phyloP scores from a whole-genome alignment of 2,329 filamentous ascomycete genomes.

The Zarea fungicola region DNA sequence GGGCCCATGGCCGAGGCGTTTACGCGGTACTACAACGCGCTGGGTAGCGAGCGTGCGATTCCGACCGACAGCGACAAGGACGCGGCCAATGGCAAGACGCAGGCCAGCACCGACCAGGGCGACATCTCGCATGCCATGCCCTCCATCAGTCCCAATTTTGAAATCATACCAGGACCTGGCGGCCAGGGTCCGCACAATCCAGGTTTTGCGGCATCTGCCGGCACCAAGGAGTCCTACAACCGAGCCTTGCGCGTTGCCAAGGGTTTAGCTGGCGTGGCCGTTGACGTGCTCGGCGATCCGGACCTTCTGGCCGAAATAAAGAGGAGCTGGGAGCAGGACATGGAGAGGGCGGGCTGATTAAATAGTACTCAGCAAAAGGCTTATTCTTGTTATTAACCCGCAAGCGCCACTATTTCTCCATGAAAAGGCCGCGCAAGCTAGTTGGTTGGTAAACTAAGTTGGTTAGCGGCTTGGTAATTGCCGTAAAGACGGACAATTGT shows the following conservation, averaged over 20 bases:
- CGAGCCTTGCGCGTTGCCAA: slow-evolving; percentile 43
- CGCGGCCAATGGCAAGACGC: slow-evolving; percentile 35
- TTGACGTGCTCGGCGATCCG: slow-evolving; percentile 40
- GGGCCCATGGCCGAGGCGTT: slow-evolving; percentile 41
- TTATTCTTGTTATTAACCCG: too few relatives aligned
- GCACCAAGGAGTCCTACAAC: slow-evolving; percentile 42
- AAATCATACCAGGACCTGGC: slow-evolving; percentile 30
- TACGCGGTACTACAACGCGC: slow-evolving; percentile 38
- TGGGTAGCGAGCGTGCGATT: slow-evolving; percentile 23
- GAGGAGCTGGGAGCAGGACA: slow-evolving; percentile 14
- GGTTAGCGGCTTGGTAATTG: slow-evolving; percentile 1
- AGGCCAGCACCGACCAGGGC: slow-evolving; percentile 55
- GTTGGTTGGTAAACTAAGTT: too few relatives aligned
- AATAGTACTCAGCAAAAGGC: too few relatives aligned
- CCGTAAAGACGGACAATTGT: too few relatives aligned
- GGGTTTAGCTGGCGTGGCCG: slow-evolving; percentile 40
- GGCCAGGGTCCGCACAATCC: slow-evolving; percentile 48
- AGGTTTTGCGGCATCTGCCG: slow-evolving; percentile 46
- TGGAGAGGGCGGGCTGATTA: not conserved
- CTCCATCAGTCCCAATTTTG: slow-evolving; percentile 47
- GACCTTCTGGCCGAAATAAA: slow-evolving; percentile 38
- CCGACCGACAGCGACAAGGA: slow-evolving; percentile 35
- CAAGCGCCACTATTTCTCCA: too few relatives aligned
- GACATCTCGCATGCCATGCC: slow-evolving; percentile 54
- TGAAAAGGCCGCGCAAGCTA: too few relatives aligned